Base-by-base conservation (phyloP, 306 rosid species). In the Malus fusca region DNA sequence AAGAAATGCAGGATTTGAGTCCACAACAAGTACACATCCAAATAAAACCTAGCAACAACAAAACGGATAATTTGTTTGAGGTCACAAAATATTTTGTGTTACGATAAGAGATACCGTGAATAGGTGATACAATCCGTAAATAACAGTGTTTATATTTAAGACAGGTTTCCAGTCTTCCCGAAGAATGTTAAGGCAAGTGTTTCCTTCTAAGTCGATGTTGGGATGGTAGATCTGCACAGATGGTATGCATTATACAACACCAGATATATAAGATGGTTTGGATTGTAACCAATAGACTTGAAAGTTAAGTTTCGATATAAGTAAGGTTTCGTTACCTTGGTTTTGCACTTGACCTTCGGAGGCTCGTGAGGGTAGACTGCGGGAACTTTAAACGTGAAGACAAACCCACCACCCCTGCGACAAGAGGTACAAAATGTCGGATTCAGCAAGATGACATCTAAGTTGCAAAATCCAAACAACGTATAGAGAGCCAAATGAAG, bases 91-190 rank as follows among this genome's bases (percentile, higher is more conserved):
- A 8, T 40, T 40, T 40, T 2, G 0, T 3, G 12, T 9, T 9
- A 2, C 2, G 44, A 40, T 40, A 3, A 31, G 53, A 23, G 66
- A 72, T 81, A 84, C 88, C 84, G 82, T 82, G 86, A 76, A 85
- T 9, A 82, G 82, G 75, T 82, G 85, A 72, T 48, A 85, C 61
- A 76, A 77, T 42, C 84, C 85, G 25, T 82, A 85, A 40, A 85
- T 76, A 35, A 82, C 59, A 55, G 88, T 82, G 80, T 80, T 82
- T 15, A 79, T 82, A 30, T 77, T 82, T 21, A 82, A 79, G 30
- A 82, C 84, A 35, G 85, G 86, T 68, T 85, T 85, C 88, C 88
- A 84, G 71, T 85, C 86, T 75, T 82, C 84, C 22, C 88, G 77
- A 62, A 85, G 80, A 64, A 85, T 73, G 60, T 82, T 76, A 37